Base-by-base conservation (phyloP, 305 asterid genomes). In the Fraxinus ornus region DNA sequence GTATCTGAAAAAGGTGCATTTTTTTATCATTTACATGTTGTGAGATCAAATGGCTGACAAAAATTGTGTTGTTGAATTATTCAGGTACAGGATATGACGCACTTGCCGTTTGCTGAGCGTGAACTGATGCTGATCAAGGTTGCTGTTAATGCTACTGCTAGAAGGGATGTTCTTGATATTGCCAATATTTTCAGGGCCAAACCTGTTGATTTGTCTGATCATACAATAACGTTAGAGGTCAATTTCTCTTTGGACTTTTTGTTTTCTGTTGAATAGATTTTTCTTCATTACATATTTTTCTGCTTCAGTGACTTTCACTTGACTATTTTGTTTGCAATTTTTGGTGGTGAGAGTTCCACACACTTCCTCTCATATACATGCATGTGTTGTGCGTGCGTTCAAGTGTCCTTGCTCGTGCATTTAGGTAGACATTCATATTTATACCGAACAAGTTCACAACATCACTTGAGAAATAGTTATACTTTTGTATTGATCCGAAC, bases 201-300 rank as follows among this genome's bases (percentile, higher is more conserved):
- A 88, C 93, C 98, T 60, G 95, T 95, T 49, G 99, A 95, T 87
- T 97, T 95, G 68, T 95, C 98, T 79, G 99, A 90, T 90, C 99
- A 95, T 80, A 95, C 99, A 77, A 81, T 94, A 80, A 93, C 99
- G 39, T 80, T 95, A 82, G 95, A 95, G 98, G 98, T 94, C 79
- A 75, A 36, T 37, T 36, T 79, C 78, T 82, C 26, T 80, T 74
- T 78, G 76, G 72, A 80, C 21, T 62, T 68, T 70, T 17, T 28
- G 21, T 78, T 75, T 70, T 76, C 47, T 26, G 44, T 80, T 32
- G 75, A 57, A 70, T 75, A 19, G 19, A 60, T 83, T 86, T 68
- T 66, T 49, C 41, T 47, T 7, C 84, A 8, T 35, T 79, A 37
- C 32, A 52, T 37, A 57, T 66, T 70, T 80, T 79, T 52, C 36